Evolutionary conservation across 306 rosid genomes (phyloP).

Genomic region (Adenanthera pavonina): DNA sequence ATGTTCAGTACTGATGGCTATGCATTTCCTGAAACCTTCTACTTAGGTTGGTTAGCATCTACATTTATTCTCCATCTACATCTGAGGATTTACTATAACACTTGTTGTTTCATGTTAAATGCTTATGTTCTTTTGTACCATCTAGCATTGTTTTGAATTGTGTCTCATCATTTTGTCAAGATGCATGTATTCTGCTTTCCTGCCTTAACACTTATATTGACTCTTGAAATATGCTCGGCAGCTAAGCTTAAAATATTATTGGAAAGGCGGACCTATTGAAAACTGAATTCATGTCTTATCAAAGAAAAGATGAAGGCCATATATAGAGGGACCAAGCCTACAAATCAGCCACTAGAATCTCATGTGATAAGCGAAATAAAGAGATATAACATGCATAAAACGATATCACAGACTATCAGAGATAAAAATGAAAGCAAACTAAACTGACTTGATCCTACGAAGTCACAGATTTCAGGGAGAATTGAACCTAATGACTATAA

Average conservation of each 20-base stretch:
- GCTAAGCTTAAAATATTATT: neutral
- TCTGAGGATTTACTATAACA: slow-evolving; percentile 18
- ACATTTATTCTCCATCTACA: neutral
- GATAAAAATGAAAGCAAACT: neutral
- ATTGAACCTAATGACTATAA: neutral
- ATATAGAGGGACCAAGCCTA: neutral
- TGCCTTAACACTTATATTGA: slow-evolving; percentile 13
- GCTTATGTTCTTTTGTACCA: slow-evolving; percentile 10
- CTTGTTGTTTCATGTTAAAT: slow-evolving; percentile 15
- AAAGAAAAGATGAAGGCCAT: neutral
- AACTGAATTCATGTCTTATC: neutral
- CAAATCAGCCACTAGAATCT: neutral
- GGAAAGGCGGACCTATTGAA: neutral
- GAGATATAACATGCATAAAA: neutral
- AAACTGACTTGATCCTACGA: neutral
- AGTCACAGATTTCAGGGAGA: neutral
- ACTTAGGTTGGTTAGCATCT: slow-evolving; percentile 68
- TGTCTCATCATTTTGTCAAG: neutral
- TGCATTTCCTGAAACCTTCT: slow-evolving; percentile 86
- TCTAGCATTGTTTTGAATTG: slow-evolving; percentile 17
- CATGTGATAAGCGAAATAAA: neutral
- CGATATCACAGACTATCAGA: neutral
- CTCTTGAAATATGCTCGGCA: neutral
- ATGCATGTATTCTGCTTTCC: slow-evolving; percentile 11
- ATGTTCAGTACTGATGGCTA: slow-evolving; percentile 92